phyloP scores from a whole-genome alignment of 202 grass and related monocot genomes.

The Eragrostis tef region DNA sequence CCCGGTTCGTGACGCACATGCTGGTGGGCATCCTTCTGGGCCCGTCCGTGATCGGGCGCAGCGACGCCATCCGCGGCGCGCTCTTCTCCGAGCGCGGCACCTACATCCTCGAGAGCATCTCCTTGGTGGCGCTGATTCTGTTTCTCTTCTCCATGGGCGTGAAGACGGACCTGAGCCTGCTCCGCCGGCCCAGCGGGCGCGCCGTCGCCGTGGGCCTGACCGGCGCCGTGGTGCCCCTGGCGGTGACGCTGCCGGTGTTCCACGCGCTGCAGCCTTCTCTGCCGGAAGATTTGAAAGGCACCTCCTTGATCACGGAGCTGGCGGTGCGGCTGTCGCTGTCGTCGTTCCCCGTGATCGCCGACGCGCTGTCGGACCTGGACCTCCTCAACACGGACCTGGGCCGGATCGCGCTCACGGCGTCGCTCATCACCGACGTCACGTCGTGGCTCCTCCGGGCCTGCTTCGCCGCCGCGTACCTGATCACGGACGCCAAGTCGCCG shows the following conservation, averaged over 20 bases:
- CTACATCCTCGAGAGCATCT: slow-evolving; percentile 71
- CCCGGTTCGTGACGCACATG: slow-evolving; percentile 75
- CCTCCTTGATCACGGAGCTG: slow-evolving; percentile 49
- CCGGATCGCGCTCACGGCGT: slow-evolving; percentile 64
- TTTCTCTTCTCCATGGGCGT: slow-evolving; percentile 79
- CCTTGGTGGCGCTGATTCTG: slow-evolving; percentile 61
- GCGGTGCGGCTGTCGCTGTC: slow-evolving; percentile 64
- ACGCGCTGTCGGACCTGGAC: slow-evolving; percentile 67
- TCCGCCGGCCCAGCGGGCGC: slow-evolving; percentile 54
- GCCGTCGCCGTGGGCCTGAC: slow-evolving; percentile 59
- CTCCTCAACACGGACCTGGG: slow-evolving; percentile 93
- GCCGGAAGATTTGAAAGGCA: slow-evolving; percentile 42
- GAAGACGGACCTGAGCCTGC: slow-evolving; percentile 65
- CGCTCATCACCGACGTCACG: slow-evolving; percentile 65
- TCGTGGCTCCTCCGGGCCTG: slow-evolving; percentile 63
- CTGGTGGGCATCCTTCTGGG: slow-evolving; percentile 68
- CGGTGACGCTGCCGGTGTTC: slow-evolving; percentile 50
- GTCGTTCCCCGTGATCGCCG: slow-evolving; percentile 68
- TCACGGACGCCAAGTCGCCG: slow-evolving; percentile 47
- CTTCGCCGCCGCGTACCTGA: slow-evolving; percentile 45
- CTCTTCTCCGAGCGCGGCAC: slow-evolving; percentile 70
- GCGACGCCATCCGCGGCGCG: slow-evolving; percentile 15
- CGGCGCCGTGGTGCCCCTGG: slow-evolving; percentile 55
- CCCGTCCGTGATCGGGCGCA: slow-evolving; percentile 62
- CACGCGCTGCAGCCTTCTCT: slow-evolving; percentile 32